Base-by-base conservation (phyloP, 352 stramenopile species). In the Globisporangium echinulatum region DNA sequence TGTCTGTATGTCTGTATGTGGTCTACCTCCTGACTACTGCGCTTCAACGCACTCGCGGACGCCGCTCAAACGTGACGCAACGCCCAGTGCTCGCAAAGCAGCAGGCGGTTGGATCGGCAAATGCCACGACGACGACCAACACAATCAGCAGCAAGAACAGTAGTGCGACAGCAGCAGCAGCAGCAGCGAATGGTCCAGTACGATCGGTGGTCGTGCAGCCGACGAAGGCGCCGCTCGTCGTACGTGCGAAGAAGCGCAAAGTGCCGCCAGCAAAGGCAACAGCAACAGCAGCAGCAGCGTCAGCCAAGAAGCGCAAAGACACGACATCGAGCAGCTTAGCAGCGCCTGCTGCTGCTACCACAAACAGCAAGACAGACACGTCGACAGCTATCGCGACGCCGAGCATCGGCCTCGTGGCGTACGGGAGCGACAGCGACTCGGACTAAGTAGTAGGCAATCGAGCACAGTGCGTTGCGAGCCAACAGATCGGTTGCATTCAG, bases 351-450 rank as follows among this genome's bases (percentile, higher is more conserved):
- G 25, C 25, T 33, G 25, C 25, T 33, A 33, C 25, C 25, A 33
- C 25, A 52, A 17, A 57, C 7, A 66, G 71, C 7, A 33, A 33
- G 17, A 46, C 4, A 63, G 62, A 58, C 37, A 49, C 49, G 54
- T 58, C 8, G 63, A 58, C 9, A 25, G 47, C 69, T 52, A 58
- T 66, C 42, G 6, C 4, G 11, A 7, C 49, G 13, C 8, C 40
- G 15, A 58, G 36, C 44, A 59, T 88, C 15, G 72, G 74, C 1
- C 63, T 87, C 11, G 81, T 88, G 51, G 82, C 65, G 13, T 92
- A 92, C 54, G 68, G 67, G n/a, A 87, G 79, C 54, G 82, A 86
- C 52, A 92, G 80, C 63, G 80, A 88, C 48, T 84, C 67, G 54
- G 64, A 69, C 3, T 67, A 60, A 33, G 25, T 33, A 33, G 25